Conservation (phyloP, 140 eudicot species). For the Bidens hawaiensis region DNA sequence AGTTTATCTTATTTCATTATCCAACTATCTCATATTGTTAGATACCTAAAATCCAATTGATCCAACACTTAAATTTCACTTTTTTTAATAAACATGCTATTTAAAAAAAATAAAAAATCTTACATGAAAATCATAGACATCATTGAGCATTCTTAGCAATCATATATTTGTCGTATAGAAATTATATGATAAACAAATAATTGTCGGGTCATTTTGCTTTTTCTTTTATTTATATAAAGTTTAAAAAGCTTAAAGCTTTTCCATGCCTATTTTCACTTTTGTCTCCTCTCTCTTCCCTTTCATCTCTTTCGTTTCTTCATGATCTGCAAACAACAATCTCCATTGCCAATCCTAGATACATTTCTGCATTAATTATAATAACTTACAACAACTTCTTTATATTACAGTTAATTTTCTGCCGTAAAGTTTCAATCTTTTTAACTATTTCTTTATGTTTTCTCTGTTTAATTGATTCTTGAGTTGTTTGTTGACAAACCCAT, state of each 20-base stretch:
- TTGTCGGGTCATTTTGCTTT: neutral
- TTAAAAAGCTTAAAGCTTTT: constrained; percentile 38
- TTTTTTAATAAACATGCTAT: no score
- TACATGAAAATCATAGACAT: no score
- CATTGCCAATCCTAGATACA: no score
- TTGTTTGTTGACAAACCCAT: constrained; percentile 32
- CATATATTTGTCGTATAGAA: constrained; percentile 9
- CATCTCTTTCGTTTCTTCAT: constrained; percentile 19
- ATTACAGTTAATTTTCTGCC: no score
- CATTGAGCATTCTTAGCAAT: constrained; percentile 5
- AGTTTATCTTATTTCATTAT: no score
- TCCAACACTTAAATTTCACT: no score
- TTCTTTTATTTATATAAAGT: neutral
- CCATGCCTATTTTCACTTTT: constrained; percentile 34
- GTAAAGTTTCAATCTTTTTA: constrained; percentile 19
- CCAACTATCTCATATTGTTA: no score
- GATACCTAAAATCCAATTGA: no score
- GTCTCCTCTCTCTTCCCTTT: constrained; percentile 36
- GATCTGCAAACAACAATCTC: constrained; percentile 32
- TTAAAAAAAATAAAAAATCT: no score
- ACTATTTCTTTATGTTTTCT: neutral
- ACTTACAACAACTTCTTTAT: no score
- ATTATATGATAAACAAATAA: constrained; percentile 14
- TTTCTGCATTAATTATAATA: constrained; percentile 31
- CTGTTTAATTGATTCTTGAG: constrained; percentile 2